Conservation (phyloP, 345 rosid genomes). For the Excoecaria agallocha region DNA sequence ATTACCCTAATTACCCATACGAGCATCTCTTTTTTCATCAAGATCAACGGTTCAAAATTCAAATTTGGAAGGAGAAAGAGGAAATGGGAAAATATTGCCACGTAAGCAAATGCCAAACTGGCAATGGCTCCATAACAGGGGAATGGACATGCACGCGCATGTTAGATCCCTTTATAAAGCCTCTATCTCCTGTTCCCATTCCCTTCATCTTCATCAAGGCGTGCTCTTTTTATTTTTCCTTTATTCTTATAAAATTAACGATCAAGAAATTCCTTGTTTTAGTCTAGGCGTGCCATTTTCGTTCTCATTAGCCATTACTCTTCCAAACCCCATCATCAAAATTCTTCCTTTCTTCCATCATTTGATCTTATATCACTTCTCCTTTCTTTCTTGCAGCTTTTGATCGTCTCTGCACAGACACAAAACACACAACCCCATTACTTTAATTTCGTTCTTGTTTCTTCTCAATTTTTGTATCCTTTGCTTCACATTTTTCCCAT, state of each 20-base stretch:
- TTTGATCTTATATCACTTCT: not conserved
- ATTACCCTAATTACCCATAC: not conserved
- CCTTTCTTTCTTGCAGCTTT: constrained; percentile 25
- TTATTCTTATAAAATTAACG: too few species aligned
- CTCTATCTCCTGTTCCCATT: constrained; percentile 24
- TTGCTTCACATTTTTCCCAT: not conserved
- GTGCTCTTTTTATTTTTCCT: too few species aligned
- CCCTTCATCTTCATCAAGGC: not conserved
- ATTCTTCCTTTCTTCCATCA: not conserved
- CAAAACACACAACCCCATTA: not conserved
- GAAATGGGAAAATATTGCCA: constrained; percentile 17
- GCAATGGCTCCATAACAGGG: constrained; percentile 24
- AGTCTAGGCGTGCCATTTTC: constrained; percentile 17
- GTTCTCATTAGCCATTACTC: not conserved
- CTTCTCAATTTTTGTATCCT: not conserved
- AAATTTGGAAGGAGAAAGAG: not conserved
- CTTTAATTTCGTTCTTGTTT: constrained; percentile 7
- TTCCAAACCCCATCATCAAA: too few species aligned
- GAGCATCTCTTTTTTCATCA: not conserved
- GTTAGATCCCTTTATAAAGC: constrained; percentile 34
- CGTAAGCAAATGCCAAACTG: constrained; percentile 33
- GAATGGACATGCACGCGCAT: constrained; percentile 39
- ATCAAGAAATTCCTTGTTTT: too few species aligned
- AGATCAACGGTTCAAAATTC: constrained; percentile 35
- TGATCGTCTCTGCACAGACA: constrained; percentile 16